phyloP scores from a whole-genome alignment of 2,329 filamentous ascomycete genomes.

The Sclerotinia sclerotiorum region DNA sequence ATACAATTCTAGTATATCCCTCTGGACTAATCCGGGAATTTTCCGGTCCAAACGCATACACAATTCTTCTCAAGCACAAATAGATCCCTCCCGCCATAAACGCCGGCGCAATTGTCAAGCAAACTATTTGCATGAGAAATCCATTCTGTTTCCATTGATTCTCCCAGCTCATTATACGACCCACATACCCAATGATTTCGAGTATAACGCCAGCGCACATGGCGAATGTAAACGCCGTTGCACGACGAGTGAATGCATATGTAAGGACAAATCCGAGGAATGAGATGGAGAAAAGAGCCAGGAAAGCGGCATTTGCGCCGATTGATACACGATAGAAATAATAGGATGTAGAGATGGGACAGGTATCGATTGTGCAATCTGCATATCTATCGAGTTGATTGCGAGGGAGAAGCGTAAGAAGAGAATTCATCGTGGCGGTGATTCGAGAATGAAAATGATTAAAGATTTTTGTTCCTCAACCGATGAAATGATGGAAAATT shows the following conservation, averaged over 20 bases:
- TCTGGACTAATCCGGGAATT: slow-evolving; percentile 50
- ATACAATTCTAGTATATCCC: slow-evolving; percentile 51
- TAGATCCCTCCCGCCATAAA: slow-evolving; percentile 66
- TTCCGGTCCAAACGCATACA: slow-evolving; percentile 49
- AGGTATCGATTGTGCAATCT: slow-evolving; percentile 28
- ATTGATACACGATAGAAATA: slow-evolving; percentile 57
- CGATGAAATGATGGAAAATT: neutral
- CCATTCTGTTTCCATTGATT: slow-evolving; percentile 52
- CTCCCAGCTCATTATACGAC: slow-evolving; percentile 54
- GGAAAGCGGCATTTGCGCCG: slow-evolving; percentile 53
- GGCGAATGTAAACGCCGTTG: slow-evolving; percentile 52
- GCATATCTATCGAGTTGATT: slow-evolving; percentile 1
- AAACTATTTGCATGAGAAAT: slow-evolving; percentile 59
- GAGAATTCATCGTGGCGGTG: slow-evolving; percentile 14
- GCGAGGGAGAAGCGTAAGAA: slow-evolving; percentile 12
- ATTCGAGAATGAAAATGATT: neutral
- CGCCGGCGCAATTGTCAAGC: slow-evolving; percentile 63
- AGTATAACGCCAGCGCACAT: slow-evolving; percentile 54
- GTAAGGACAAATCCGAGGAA: slow-evolving; percentile 44
- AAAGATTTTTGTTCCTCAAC: neutral
- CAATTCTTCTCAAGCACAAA: slow-evolving; percentile 55
- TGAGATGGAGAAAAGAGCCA: slow-evolving; percentile 51
- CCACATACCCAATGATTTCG: slow-evolving; percentile 61
- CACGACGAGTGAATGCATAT: slow-evolving; percentile 48
- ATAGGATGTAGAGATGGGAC: slow-evolving; percentile 42